These are phyloP conservation scores for Cystoderma amianthinum DNA, from an alignment of 768 basidiomycete species.

Conservation along the genomic window DNA sequence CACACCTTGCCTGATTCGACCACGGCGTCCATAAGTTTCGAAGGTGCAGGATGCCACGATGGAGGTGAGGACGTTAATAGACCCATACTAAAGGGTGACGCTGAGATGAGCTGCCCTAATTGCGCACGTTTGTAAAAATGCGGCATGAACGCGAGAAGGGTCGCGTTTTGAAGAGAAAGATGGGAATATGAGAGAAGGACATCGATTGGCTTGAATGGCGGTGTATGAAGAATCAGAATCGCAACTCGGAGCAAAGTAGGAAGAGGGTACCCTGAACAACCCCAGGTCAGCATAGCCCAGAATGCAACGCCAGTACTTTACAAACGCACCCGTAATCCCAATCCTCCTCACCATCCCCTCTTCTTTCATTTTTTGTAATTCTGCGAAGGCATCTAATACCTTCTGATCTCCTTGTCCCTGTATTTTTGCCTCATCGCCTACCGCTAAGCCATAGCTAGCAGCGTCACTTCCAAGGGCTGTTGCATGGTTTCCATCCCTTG, in stretches of 20 bases:
- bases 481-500: constrained; percentile 46
- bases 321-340: constrained; percentile 66
- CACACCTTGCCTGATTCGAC: constrained; percentile 29
- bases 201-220: constrained; percentile 70
- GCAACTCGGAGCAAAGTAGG: constrained; percentile 81
- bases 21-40: constrained; percentile 35
- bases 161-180: constrained; percentile 67
- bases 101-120: constrained; percentile 63
- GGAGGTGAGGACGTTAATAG: constrained; percentile 55
- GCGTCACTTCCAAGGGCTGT: constrained; percentile 47
- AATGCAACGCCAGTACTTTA: not conserved
- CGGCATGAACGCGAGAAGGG: constrained; percentile 46
- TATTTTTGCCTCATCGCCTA: constrained; percentile 48
- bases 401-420: constrained; percentile 67
- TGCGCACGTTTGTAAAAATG: constrained; percentile 56
- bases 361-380: constrained; percentile 60
- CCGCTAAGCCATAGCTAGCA: constrained; percentile 56
- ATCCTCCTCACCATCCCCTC: constrained; percentile 69
- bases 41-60: constrained; percentile 74
- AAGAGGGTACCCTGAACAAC: constrained; percentile 64
- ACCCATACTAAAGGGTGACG: constrained; percentile 84
- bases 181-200: constrained; percentile 78
- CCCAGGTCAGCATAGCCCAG: not conserved
- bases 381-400: constrained; percentile 60
- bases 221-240: constrained; percentile 59